Conservation (phyloP, 225 moss, liverwort and hornwort genomes). For the Physcomitrium patens region DNA sequence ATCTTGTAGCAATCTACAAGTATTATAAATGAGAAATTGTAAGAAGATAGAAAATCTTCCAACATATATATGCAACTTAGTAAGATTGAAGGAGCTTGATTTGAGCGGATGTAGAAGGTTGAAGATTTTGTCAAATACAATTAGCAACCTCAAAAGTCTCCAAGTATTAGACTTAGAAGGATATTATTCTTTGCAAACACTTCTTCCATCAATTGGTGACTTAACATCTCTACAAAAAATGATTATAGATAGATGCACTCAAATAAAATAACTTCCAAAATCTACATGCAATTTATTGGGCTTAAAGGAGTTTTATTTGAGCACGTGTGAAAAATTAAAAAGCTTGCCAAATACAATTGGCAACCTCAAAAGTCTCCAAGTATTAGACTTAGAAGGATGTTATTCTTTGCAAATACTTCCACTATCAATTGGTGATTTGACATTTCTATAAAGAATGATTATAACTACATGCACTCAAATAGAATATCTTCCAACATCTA, state of each 20-base stretch:
- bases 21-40: too few species aligned
- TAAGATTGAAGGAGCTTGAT: neutral
- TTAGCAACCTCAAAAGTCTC: neutral
- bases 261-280: neutral
- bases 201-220: neutral
- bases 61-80: neutral
- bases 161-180: neutral
- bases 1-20: neutral
- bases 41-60: accelerated
- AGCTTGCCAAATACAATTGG: neutral
- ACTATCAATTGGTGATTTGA: neutral
- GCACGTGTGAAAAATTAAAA: accelerated
- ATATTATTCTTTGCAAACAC: neutral
- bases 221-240: neutral
- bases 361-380: neutral
- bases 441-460: too few species aligned
- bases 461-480: neutral
- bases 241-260: too few species aligned
- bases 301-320: neutral
- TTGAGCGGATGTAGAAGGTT: accelerated
- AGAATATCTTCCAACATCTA: too few species aligned
- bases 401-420: neutral
- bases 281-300: neutral
- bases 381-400: neutral
- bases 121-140: neutral